Evolutionary conservation across 1,284 basidiomycete genomes (phyloP).

Genomic region (Leccinum griseonigrum): DNA sequence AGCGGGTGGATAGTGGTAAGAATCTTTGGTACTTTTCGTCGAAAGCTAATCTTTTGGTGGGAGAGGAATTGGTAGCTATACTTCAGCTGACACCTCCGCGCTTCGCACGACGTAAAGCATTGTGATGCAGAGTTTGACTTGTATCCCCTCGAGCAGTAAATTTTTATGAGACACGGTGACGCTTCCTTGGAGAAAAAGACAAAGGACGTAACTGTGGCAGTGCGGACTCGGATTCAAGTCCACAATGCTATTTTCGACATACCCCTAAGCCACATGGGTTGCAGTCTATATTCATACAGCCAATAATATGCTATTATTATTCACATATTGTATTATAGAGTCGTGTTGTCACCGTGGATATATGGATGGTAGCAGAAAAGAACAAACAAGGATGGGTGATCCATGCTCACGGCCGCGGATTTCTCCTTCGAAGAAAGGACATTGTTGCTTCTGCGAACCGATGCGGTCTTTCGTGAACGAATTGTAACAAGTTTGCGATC

Average conservation of each 20-base stretch:
- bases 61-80: background rate
- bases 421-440: conserved; percentile 15
- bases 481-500: conserved; percentile 16
- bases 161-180: too few species aligned
- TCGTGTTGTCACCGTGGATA: background rate
- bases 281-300: background rate
- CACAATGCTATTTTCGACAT: too few species aligned
- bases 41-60: background rate
- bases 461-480: conserved; percentile 15
- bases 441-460: conserved; percentile 11
- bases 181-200: background rate
- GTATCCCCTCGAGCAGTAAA: background rate
- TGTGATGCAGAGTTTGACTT: background rate
- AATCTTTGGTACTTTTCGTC: background rate
- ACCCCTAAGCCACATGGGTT: too few species aligned
- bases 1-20: background rate
- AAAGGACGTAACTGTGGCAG: conserved; percentile 30
- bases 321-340: conserved; percentile 2
- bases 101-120: background rate
- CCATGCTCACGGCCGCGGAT: conserved; percentile 12
- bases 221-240: too few species aligned
- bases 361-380: background rate
- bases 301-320: conserved; percentile 4
- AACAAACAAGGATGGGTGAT: background rate
- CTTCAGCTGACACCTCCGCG: background rate